Evolutionary conservation across 345 rosid genomes (phyloP), one percentile per base, ranked within the genome.

Genomic region (Passiflora organensis): DNA sequence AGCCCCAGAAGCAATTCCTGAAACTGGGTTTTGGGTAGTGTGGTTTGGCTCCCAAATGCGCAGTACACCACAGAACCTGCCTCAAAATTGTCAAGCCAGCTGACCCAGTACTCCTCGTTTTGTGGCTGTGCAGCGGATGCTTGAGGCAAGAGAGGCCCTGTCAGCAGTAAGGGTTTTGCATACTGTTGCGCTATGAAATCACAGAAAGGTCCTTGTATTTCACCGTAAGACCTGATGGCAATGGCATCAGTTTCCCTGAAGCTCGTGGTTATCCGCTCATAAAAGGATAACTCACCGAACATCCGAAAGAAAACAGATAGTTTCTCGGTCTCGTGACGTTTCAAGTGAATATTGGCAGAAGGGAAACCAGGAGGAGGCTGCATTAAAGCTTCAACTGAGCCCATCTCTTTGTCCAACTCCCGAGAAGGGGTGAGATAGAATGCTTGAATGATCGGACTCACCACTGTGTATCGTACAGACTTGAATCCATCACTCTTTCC

Each of bases 11-110:
- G 15, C 21, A 41, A 13, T 25, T 55, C 48, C 9, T 23, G 46
- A n/a, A 59, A 59, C 18, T 48, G 63, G 43, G 47, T 45, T 34
- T 14, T 47, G 14, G 47, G 28, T 6, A 41, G 18, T 21, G 18
- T n/a, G 6, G 19, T 21, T 16, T 55, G 23, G 17, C 47, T 39
- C 15, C 37, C 22, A 6, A 55, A 46, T 22, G 47, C 48, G 16
- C 59, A 55, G 25, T 39, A 24, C 1, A 55, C n/a, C 16, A 41
- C 32, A 23, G 59, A 37, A 15, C 1, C n/a, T 0, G 23, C 20
- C 43, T 55, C 6, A 9, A 55, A 41, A n/a, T 42, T 1, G 20
- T 10, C 36, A 0, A 55, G 13, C 32, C 43, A 15, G 10, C 24
- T 23, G 1, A 13, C 32, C 16, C 24, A 55, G 14, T 10, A 21